phyloP scores from a whole-genome alignment of 1,284 basidiomycete genomes.

The Ganoderma lingzhi region DNA sequence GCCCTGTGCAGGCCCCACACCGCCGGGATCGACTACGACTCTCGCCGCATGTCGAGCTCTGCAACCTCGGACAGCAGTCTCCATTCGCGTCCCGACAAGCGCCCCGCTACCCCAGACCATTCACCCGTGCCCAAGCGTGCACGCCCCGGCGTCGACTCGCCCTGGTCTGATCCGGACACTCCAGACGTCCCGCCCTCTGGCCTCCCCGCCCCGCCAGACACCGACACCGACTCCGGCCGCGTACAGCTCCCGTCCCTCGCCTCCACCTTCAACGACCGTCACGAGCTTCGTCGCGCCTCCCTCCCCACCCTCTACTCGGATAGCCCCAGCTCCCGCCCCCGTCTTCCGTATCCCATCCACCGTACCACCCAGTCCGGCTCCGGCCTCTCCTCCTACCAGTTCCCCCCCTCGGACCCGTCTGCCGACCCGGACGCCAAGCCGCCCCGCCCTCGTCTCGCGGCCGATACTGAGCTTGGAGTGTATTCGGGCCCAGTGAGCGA shows the following conservation, averaged over 20 bases:
- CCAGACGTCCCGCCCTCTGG: constrained; percentile 53
- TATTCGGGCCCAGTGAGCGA: constrained; percentile 49
- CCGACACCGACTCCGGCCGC: constrained; percentile 52
- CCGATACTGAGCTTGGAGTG: constrained; percentile 56
- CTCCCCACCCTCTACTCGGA: constrained; percentile 68
- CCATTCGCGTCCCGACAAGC: constrained; percentile 66
- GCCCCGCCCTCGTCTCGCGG: constrained; percentile 56
- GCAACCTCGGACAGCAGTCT: constrained; percentile 65
- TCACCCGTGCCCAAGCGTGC: constrained; percentile 60
- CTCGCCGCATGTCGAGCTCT: constrained; percentile 48
- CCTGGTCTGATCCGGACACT: constrained; percentile 56
- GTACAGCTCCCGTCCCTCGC: constrained; percentile 80
- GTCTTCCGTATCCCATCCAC: constrained; percentile 48
- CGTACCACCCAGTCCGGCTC: constrained; percentile 58
- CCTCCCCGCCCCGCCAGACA: constrained; percentile 38
- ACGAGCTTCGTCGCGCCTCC: constrained; percentile 67
- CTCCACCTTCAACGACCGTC: constrained; percentile 67
- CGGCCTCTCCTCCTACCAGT: constrained; percentile 66
- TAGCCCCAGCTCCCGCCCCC: constrained; percentile 45
- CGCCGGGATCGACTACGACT: constrained; percentile 49
- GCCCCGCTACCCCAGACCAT: constrained; percentile 57
- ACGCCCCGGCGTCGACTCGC: constrained; percentile 39
- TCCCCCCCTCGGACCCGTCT: constrained; percentile 54
- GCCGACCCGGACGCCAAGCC: constrained; percentile 45
- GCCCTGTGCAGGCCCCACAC: constrained; percentile 29